Evolutionary conservation across 2,329 filamentous ascomycete genomes (phyloP).

Genomic region (Botrytis galanthina): DNA sequence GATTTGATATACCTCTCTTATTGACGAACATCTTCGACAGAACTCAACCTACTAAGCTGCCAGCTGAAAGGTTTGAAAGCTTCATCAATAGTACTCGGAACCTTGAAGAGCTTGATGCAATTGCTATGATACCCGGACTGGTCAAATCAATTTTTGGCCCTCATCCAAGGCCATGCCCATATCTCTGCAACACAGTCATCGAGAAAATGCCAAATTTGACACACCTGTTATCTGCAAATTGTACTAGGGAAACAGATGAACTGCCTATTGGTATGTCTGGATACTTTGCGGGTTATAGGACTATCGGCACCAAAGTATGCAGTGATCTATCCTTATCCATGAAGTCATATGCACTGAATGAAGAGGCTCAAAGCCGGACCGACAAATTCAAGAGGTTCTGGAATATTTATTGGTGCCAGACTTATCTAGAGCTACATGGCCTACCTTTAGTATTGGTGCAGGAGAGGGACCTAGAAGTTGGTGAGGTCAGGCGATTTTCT

Average conservation of each 20-base stretch:
- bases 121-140: conserved; percentile 10
- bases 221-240: conserved; percentile 1
- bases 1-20: conserved; percentile 8
- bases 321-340: conserved; percentile 1
- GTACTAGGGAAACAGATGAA: background rate
- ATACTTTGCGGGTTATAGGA: background rate
- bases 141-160: conserved; percentile 3
- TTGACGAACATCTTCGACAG: background rate
- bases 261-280: conserved; percentile 1
- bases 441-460: background rate
- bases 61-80: background rate
- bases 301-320: background rate
- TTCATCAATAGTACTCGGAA: background rate
- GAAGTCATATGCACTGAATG: background rate
- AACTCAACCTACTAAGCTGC: background rate
- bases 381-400: background rate
- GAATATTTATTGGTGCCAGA: background rate
- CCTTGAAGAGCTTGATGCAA: background rate
- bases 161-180: background rate
- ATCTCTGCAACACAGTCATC: background rate
- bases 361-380: background rate
- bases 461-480: background rate
- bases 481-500: background rate
- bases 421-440: background rate
- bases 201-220: background rate